A percentile compares a stretch with the other conserved stretches of the same genome.
Conservation (phyloP, 2,329 filamentous ascomycete genomes). For the Cytospora piceae region DNA sequence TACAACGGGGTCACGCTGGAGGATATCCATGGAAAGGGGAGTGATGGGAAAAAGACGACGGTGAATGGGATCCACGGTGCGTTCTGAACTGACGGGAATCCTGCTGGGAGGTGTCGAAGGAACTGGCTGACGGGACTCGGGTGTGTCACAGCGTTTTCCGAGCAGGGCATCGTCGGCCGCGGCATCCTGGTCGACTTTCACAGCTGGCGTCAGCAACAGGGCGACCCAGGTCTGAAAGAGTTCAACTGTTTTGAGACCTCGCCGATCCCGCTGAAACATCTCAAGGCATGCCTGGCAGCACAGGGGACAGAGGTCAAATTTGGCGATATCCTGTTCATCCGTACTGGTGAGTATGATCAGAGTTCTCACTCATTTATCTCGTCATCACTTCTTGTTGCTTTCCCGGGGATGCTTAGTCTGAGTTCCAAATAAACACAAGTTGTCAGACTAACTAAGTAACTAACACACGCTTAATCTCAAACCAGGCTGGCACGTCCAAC, state of each 20-base stretch:
- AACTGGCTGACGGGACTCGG: background rate
- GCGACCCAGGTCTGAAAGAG: conserved; percentile 32
- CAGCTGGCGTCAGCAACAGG: conserved; percentile 48
- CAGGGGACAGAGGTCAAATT: conserved; percentile 55
- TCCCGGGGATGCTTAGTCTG: no score
- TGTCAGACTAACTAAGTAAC: background rate
- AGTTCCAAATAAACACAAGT: no score
- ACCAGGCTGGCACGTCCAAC: conserved; percentile 48
- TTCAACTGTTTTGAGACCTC: conserved; percentile 43
- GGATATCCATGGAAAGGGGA: conserved; percentile 37
- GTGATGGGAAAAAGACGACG: conserved; percentile 38
- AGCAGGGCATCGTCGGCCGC: conserved; percentile 59
- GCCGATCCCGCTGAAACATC: conserved; percentile 37
- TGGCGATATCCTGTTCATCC: conserved; percentile 56
- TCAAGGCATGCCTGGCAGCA: conserved; percentile 47
- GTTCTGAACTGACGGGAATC: background rate
- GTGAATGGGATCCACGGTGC: conserved; percentile 47
- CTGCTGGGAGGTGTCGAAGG: background rate
- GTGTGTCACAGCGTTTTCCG: conserved; percentile 47
- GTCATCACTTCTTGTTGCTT: background rate
- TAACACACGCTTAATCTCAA: background rate
- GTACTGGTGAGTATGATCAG: conserved; percentile 39
- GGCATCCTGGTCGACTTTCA: conserved; percentile 59
- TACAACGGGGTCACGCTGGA: conserved; percentile 43
- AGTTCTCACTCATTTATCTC: background rate